Conservation (phyloP, 2,329 filamentous ascomycete genomes). For the Beauveria sp. region DNA sequence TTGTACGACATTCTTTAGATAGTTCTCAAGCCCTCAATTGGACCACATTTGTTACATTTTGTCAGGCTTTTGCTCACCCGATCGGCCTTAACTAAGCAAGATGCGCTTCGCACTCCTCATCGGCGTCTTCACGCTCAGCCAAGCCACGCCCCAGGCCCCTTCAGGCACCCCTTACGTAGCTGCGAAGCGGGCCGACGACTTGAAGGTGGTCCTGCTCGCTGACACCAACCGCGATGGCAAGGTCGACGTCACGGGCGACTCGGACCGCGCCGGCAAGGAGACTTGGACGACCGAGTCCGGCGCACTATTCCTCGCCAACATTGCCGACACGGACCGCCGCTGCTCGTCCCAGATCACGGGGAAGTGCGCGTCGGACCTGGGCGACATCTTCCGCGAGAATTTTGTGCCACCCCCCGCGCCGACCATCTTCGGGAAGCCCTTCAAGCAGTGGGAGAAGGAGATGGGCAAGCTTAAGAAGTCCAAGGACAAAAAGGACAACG, state of each 20-base stretch:
- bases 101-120: not conserved
- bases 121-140: not conserved
- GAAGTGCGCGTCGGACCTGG: slow-evolving; percentile 15
- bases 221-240: slow-evolving; percentile 30
- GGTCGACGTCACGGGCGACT: slow-evolving; percentile 11
- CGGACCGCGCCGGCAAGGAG: slow-evolving; percentile 19
- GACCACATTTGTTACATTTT: too few species aligned
- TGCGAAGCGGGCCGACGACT: not conserved
- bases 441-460: too few species aligned
- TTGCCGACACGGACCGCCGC: slow-evolving; percentile 25
- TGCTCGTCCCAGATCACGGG: slow-evolving; percentile 19
- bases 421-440: too few species aligned
- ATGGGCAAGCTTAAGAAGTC: too few species aligned
- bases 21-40: too few species aligned
- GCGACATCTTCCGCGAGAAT: too few species aligned
- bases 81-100: not conserved
- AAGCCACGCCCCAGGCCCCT: not conserved
- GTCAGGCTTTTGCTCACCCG: too few species aligned
- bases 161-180: not conserved
- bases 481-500: too few species aligned
- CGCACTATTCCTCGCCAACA: slow-evolving; percentile 29
- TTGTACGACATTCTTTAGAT: too few species aligned
- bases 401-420: too few species aligned
- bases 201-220: slow-evolving; percentile 14
- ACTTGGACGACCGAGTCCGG: slow-evolving; percentile 19